A percentile compares a stretch with the other conserved stretches of the same genome.
Evolutionary conservation across 140 eudicot species (phyloP).

Genomic region (Cichorium intybus): DNA sequence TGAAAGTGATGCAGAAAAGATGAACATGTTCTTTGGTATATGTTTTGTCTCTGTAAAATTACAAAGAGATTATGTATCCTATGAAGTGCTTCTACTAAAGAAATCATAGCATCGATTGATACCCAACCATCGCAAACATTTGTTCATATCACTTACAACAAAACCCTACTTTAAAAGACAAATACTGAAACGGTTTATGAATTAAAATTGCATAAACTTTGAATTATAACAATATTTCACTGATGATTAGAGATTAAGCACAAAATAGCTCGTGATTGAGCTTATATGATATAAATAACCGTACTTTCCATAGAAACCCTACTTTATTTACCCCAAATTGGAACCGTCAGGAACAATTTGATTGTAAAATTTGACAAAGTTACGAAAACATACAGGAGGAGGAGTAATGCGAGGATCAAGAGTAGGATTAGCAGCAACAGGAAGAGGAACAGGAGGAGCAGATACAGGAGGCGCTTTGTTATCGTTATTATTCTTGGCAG

Average conservation of each 20-base stretch:
- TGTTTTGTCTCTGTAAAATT: too few relatives aligned
- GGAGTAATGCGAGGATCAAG: too few relatives aligned
- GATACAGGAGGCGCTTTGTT: neutral
- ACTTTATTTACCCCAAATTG: slow-evolving; percentile 17
- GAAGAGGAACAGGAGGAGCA: too few relatives aligned
- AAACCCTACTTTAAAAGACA: slow-evolving; percentile 17
- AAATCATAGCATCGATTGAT: neutral
- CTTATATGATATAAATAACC: too few relatives aligned
- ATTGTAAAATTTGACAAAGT: too few relatives aligned
- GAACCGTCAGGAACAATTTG: neutral
- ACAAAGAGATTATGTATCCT: too few relatives aligned
- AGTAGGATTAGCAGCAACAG: too few relatives aligned
- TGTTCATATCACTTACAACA: neutral
- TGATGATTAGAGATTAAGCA: neutral
- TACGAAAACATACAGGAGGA: too few relatives aligned
- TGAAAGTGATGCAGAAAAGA: too few relatives aligned
- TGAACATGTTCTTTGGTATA: too few relatives aligned
- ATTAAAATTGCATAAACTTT: neutral
- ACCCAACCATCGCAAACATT: neutral
- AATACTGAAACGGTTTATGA: neutral
- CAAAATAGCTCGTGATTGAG: neutral
- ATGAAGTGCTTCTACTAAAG: slow-evolving; percentile 34
- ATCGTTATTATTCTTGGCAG: slow-evolving; percentile 7
- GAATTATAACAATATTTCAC: neutral
- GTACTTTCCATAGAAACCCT: slow-evolving; percentile 9